Base-by-base conservation (phyloP, 1,284 basidiomycete species). In the Schizophyllum commune region DNA sequence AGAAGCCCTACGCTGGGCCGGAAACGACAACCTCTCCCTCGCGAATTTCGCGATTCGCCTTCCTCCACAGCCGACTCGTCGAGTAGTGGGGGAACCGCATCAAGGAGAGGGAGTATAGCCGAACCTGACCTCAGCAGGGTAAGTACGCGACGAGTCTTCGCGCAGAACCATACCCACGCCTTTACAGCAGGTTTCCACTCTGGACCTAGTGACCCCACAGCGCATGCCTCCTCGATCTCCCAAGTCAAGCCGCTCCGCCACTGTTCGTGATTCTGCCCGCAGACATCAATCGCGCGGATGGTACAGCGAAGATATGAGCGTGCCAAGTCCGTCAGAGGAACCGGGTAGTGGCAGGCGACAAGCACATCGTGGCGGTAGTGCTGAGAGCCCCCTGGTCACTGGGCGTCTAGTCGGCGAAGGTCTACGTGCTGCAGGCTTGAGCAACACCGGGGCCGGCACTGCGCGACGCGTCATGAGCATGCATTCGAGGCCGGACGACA, bases 391-490 rank as follows among this genome's bases (percentile, higher is more conserved):
- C 13, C 71, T 88, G 47, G 68, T 69, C 3, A 75, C 70, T 22
- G 79, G 80, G 13, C 86, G 83, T 66, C 72, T 91, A 9, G 72
- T 88, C 7, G 82, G 86, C 1, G 87, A 90, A 70, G 83, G 85
- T n/a, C 69, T 91, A 59, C 79, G 84, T 60, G 87, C 88, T 2
- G 88, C 89, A 1, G 90, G 89, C 5, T 74, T 91, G 61, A 65
- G 55, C 67, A 55, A 55, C 13, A 55, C 15, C 17, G 39, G 53
- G 9, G 53, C 19, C 13, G 20, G 20, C 27, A 55, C 53, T 55
- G 53, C 20, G 53, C 53, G 53, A 55, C 53, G 53, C 53, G 53
- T 55, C 27, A 55, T 55, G 20, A 20, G 53, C 53, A 4, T 47
- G 27, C 60, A 61, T 57, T 52, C 65, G 39, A 32, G 56, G 33